Evolutionary conservation across 108 stramenopile species (phyloP), one percentile per base, ranked within the genome.

Genomic region (Parietichytrium sp.): DNA sequence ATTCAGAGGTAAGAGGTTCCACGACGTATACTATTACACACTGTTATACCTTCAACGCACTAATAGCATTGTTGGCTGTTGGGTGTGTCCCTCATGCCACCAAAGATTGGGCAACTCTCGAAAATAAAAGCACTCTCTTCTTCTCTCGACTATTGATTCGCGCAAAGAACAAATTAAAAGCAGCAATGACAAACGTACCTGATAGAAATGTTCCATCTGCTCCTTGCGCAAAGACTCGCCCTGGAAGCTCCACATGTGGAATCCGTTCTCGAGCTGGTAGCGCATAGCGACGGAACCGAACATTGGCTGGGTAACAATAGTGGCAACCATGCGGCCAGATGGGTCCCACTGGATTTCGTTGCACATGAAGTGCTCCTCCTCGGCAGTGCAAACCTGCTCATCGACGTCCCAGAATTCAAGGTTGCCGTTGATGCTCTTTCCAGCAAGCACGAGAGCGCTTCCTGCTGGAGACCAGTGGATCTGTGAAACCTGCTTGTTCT

Each of bases 321-420:
- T 85, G 80, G 86, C 86, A 2, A 89, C 51, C 49, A 86, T 79
- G 45, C 90, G 85, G 20, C 90, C 90, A 3, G 88, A 89, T 36
- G 90, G 90, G 52, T 91, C 90, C 90, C 90, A 91, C 50, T 81
- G 50, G 31, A 91, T 54, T 49, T 84, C 86, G 47, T 86, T 85
- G 83, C 86, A 84, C 3, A 88, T 49, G 47, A 81, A 86, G 85
- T 91, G 89, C 48, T 87, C 84, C 8, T 82, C 84, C 53, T 79
- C 48, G 29, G 81, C 85, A 27, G 84, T 82, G 3, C 55, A 61
- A 16, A 54, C 81, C 49, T 89, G 83, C 49, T 85, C 77, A 45
- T 89, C 88, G 53, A 91, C 90, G 45, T 91, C 90, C 53, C 85
- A 90, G 51, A 91, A 85, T 82, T 91, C 87, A 29, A 87, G 51